Evolutionary conservation across 176 grass and related monocot species (phyloP).

Genomic region (Ensete glaucum): DNA sequence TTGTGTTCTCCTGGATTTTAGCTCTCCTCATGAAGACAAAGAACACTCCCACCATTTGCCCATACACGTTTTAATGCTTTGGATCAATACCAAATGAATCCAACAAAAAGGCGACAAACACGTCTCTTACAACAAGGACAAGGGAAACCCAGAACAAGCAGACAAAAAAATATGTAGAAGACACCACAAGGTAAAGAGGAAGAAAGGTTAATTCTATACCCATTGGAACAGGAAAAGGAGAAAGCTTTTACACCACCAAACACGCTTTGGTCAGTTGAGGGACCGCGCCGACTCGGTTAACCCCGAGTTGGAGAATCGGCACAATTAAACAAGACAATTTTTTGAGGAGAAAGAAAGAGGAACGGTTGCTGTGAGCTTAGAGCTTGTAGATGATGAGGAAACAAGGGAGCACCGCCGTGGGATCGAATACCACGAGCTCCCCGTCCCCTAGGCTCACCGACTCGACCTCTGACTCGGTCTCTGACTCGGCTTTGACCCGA

Average conservation of each 20-base stretch:
- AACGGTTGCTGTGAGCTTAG: not conserved
- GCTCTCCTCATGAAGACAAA: not conserved
- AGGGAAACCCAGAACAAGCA: not conserved
- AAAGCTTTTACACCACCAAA: not conserved
- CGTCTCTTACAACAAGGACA: not conserved
- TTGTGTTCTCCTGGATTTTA: not conserved
- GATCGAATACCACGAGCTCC: conserved; percentile 17
- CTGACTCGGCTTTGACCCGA: conserved; percentile 9
- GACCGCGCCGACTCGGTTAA: not conserved
- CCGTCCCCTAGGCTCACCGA: conserved; percentile 15
- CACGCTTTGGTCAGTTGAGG: not conserved
- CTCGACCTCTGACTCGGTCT: conserved; percentile 1
- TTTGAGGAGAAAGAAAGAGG: not conserved
- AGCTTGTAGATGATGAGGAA: conserved; percentile 21
- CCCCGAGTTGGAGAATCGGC: not conserved
- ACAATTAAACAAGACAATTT: not conserved
- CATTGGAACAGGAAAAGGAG: not conserved
- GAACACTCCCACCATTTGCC: not conserved
- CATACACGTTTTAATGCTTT: not conserved
- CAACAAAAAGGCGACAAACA: not conserved
- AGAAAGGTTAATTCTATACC: not conserved
- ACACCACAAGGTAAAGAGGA: not conserved
- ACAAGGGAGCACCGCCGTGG: conserved; percentile 14
- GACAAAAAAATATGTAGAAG: not conserved
- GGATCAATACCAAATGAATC: not conserved